Evolutionary conservation across 129 eudicot species (phyloP), one percentile per base, ranked within the genome.

Genomic region (Dittrichia graveolens): DNA sequence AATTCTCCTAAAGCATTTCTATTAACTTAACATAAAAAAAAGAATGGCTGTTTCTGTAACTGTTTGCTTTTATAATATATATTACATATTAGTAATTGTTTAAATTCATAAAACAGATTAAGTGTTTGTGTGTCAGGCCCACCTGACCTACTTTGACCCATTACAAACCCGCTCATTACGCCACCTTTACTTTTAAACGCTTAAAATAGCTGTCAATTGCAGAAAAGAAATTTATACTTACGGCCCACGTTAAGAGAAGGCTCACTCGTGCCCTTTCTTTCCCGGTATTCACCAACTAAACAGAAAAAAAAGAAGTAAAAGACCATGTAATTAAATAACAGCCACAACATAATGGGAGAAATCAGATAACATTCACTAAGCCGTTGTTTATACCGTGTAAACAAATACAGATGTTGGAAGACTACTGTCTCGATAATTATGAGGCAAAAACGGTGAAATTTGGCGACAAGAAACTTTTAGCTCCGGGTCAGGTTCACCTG

Each of bases 401-500:
- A 93, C 98, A 84, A 89, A 93, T 40, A 93, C 98, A 46, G 98
- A 75, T 54, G 95, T 80, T 12, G 98, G 98, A 53, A 94, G 96
- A 72, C 98, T 94, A 85, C 96, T 94, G 69, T 94, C 98, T 13
- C 85, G 86, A 67, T 94, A 94, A 74, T 94, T 88, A 79, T 90
- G 98, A 42, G 98, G 98, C 74, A 94, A 90, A 77, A 94, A 94
- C 16, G 98, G 98, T 46, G 98, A 94, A 75, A 94, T 87, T 82
- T 94, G 98, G 58, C 98, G 88, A 81, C 98, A 94, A 49, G 98
- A 94, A 2, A 94, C 86, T 69, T 94, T 93, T 15, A 93, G 80
- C 65, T 93, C 96, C 3, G 98, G 98, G 72, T 93, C 98, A 43
- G 98, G 98, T 70, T 93, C 96, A 16, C 98, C 98, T 93, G 83